Evolutionary conservation across 2,329 filamentous ascomycete genomes (phyloP).

Genomic region (Pseudovirgaria hyperparasitica): DNA sequence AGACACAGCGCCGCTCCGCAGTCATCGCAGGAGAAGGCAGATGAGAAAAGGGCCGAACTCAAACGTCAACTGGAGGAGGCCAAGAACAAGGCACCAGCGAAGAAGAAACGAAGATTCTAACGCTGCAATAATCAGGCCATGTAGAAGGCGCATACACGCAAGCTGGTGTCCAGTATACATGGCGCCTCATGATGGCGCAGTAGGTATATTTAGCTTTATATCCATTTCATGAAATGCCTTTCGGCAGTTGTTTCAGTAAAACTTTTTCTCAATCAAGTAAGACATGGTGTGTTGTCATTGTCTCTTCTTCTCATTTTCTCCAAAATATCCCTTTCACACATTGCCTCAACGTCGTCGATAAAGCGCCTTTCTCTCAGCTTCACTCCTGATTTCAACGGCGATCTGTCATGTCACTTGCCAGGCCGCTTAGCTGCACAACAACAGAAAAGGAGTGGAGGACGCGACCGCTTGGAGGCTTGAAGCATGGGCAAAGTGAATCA

Average conservation of each 20-base stretch:
- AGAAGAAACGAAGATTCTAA: conserved; percentile 48
- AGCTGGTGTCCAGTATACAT: conserved; percentile 1
- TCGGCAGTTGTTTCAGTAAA: too few species aligned
- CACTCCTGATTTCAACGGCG: not conserved
- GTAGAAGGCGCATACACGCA: conserved; percentile 20
- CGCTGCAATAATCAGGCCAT: too few species aligned
- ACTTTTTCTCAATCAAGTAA: too few species aligned
- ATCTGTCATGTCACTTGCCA: too few species aligned
- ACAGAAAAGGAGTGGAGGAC: too few species aligned
- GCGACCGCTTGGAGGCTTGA: too few species aligned
- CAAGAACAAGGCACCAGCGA: conserved; percentile 38
- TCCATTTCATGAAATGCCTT: conserved; percentile 5
- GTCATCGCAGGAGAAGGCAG: conserved; percentile 39
- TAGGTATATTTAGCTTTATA: conserved; percentile 3
- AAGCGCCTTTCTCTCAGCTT: conserved; percentile 1
- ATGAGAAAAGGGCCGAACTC: conserved; percentile 42
- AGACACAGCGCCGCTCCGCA: conserved; percentile 11
- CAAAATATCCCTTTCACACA: conserved; percentile 2
- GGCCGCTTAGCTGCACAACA: too few species aligned
- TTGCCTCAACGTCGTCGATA: too few species aligned
- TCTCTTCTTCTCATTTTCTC: conserved; percentile 2
- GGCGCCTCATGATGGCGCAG: not conserved
- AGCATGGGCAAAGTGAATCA: too few species aligned
- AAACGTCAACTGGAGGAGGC: conserved; percentile 40
- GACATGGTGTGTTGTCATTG: too few species aligned